A percentile compares a stretch with the other conserved stretches of the same genome.
Evolutionary conservation across 805 yeast genomes (phyloP).

Genomic region (Schwanniomyces pseudopolymorphus): DNA sequence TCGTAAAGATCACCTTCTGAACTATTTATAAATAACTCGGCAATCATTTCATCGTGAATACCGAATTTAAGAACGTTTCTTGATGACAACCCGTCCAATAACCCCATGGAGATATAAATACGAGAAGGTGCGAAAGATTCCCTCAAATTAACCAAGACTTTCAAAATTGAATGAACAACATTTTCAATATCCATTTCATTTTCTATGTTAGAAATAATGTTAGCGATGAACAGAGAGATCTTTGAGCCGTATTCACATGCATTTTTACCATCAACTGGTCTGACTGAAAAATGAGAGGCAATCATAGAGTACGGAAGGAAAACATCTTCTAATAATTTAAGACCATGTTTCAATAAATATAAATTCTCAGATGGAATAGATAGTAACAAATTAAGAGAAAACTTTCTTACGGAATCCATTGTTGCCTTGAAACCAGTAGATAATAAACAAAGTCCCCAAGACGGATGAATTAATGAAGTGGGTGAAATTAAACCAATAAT

Average conservation of each 20-base stretch:
- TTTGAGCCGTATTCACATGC: constrained; percentile 60
- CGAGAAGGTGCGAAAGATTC: constrained; percentile 70
- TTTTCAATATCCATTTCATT: constrained; percentile 21
- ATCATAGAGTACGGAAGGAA: constrained; percentile 62
- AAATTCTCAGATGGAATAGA: constrained; percentile 49
- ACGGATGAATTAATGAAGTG: constrained; percentile 52
- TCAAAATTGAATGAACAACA: constrained; percentile 32
- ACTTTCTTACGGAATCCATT: constrained; percentile 74
- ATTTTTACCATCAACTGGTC: constrained; percentile 23
- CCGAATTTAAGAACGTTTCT: constrained; percentile 24
- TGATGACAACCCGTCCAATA: constrained; percentile 49
- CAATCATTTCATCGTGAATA: constrained; percentile 21
- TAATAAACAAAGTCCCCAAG: constrained; percentile 74
- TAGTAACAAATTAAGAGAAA: constrained; percentile 55
- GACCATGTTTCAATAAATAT: constrained; percentile 29
- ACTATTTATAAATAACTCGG: constrained; percentile 30
- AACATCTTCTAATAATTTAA: constrained; percentile 44
- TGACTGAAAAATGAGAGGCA: constrained; percentile 59
- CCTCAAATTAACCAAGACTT: constrained; percentile 46
- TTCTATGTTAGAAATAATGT: constrained; percentile 29
- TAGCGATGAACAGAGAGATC: constrained; percentile 46
- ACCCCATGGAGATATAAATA: constrained; percentile 57
- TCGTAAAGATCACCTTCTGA: constrained; percentile 57
- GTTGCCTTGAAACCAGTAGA: constrained; percentile 75
- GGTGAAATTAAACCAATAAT: constrained; percentile 53